These are phyloP conservation scores for Suillus subluteus DNA, from an alignment of 768 basidiomycete species.

Conservation along the genomic window DNA sequence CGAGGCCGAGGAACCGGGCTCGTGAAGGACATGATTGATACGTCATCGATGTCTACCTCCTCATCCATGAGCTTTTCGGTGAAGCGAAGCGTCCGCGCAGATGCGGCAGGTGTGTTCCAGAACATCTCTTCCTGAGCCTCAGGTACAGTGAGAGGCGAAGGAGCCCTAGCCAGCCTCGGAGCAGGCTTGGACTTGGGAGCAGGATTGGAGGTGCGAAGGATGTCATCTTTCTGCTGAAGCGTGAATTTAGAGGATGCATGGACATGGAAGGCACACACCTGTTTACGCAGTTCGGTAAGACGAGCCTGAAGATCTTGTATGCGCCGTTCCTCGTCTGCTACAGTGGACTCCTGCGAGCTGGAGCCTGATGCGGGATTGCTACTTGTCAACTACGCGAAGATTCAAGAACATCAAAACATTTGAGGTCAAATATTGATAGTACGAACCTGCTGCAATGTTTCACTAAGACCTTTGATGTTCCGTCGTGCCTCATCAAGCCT, in stretches of 20 bases:
- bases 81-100: constrained; percentile 62
- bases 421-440: no score
- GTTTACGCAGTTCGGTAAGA: constrained; percentile 44
- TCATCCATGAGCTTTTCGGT: constrained; percentile 67
- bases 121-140: constrained; percentile 58
- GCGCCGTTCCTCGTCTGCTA: constrained; percentile 44
- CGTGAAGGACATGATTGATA: constrained; percentile 49
- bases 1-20: constrained; percentile 43
- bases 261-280: constrained; percentile 34
- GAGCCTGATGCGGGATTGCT: constrained; percentile 24
- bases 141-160: constrained; percentile 23
- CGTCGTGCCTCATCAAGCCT: constrained; percentile 42
- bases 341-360: constrained; percentile 30
- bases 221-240: constrained; percentile 29
- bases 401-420: constrained; percentile 7
- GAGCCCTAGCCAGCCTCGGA: constrained; percentile 18
- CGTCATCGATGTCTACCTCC: constrained; percentile 57
- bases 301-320: constrained; percentile 46
- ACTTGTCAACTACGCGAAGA: constrained; percentile 11
- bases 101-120: constrained; percentile 62
- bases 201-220: constrained; percentile 29
- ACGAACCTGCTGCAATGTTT: constrained; percentile 42
- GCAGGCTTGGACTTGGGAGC: constrained; percentile 21
- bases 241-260: background rate
- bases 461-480: constrained; percentile 39